Conservation (phyloP, 805 yeast species). For the Teunomyces stri region DNA sequence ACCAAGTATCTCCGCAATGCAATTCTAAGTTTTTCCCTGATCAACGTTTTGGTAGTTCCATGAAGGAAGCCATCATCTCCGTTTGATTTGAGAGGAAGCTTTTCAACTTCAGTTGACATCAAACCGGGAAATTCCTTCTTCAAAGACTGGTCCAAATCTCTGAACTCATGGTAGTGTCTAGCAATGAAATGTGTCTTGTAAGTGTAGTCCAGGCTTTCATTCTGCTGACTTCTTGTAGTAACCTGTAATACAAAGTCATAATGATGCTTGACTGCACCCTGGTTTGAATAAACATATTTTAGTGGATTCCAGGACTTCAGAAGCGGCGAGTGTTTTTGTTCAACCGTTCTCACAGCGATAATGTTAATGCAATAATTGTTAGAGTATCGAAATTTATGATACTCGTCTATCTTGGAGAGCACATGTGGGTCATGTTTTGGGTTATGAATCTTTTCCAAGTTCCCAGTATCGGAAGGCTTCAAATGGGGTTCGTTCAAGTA, state of each 20-base stretch:
- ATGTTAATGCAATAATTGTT: constrained; percentile 67
- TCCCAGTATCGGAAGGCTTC: constrained; percentile 36
- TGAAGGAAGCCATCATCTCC: constrained; percentile 28
- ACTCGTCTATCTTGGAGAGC: constrained; percentile 9
- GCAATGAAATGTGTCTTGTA: constrained; percentile 46
- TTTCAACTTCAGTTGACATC: constrained; percentile 50
- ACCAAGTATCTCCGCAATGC: constrained; percentile 73
- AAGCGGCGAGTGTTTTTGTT: constrained; percentile 6
- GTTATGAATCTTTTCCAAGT: constrained; percentile 28
- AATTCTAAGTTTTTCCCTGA: constrained; percentile 74
- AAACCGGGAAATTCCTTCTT: constrained; percentile 63
- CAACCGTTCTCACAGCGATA: constrained; percentile 53
- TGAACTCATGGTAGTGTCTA: constrained; percentile 69
- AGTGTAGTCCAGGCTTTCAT: constrained; percentile 4
- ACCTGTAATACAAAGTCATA: constrained; percentile 52
- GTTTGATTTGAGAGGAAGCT: constrained; percentile 54
- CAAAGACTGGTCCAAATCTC: constrained; percentile 50
- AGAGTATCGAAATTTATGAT: constrained; percentile 32
- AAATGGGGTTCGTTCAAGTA: constrained; percentile 39
- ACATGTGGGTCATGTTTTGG: neutral
- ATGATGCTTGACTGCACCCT: constrained; percentile 17
- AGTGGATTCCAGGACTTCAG: constrained; percentile 16
- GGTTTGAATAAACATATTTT: constrained; percentile 6
- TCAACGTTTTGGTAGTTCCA: constrained; percentile 30
- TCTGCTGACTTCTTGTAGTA: constrained; percentile 24